Percentiles rank a stretch among this genome's conserved stretches.
Evolutionary conservation across 305 asterid species (phyloP).

Genomic region (Fraxinus dipetala): DNA sequence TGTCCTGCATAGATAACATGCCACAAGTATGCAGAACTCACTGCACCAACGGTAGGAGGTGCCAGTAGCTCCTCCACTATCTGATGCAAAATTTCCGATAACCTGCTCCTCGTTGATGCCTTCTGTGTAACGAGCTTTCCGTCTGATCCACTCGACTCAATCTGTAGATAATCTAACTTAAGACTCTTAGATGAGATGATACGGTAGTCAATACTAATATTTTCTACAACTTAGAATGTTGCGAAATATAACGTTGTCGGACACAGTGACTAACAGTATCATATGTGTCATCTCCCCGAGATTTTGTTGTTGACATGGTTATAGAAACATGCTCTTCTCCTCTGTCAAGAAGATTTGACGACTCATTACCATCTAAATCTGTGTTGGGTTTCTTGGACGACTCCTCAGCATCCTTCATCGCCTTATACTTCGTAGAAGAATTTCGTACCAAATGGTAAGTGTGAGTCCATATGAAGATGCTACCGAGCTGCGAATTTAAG

Average conservation of each 20-base stretch:
- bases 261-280: conserved; percentile 29
- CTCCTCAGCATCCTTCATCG: conserved; percentile 30
- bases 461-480: conserved; percentile 80
- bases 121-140: background rate
- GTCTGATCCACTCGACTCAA: background rate
- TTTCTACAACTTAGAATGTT: background rate
- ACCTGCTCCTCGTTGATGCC: conserved; percentile 27
- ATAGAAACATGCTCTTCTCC: conserved; percentile 12
- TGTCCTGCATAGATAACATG: background rate
- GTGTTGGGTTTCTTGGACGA: conserved; percentile 40
- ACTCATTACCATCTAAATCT: conserved; percentile 51
- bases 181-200: background rate
- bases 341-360: conserved; percentile 40
- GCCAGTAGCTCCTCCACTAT: conserved; percentile 56
- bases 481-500: conserved; percentile 54
- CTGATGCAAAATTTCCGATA: conserved; percentile 37
- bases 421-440: conserved; percentile 43
- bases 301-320: background rate
- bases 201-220: background rate
- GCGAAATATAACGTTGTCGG: background rate
- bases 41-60: conserved; percentile 73
- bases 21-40: conserved; percentile 25
- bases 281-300: background rate
- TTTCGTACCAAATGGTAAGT: conserved; percentile 56
- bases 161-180: background rate